Conservation (phyloP, 2,329 filamentous ascomycete species). For the Trichoderma polysporum region DNA sequence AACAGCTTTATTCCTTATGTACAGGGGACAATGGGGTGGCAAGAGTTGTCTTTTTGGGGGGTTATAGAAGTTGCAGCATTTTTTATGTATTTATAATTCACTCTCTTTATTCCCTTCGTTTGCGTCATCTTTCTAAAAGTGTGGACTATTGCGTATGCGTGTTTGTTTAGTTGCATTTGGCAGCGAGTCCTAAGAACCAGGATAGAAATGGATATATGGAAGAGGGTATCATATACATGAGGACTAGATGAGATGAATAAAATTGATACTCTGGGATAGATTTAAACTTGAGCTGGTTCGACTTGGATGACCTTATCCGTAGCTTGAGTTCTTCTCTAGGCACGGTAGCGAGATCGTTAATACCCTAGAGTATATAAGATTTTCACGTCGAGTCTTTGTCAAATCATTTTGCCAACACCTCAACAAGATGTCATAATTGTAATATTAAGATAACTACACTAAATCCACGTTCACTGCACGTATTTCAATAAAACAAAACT, state of each 20-base stretch:
- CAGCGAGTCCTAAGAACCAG: not conserved
- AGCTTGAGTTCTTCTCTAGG: not conserved
- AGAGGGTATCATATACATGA: not conserved
- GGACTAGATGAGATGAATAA: slow-evolving; percentile 11
- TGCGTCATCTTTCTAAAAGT: not conserved
- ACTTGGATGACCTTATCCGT: not conserved
- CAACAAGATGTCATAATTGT: not conserved
- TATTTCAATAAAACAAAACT: not conserved
- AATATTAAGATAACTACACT: not conserved
- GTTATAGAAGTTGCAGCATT: slow-evolving; percentile 11
- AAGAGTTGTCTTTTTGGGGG: not conserved
- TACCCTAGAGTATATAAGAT: not conserved
- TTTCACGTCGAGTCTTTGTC: not conserved
- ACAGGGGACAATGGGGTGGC: not conserved
- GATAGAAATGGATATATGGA: not conserved
- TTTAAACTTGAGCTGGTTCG: not conserved
- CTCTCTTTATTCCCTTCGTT: slow-evolving; percentile 4
- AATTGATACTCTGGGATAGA: not conserved
- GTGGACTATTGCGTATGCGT: not conserved
- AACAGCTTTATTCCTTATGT: not conserved
- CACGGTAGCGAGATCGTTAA: not conserved
- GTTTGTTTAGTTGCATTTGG: not conserved
- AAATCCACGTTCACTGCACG: not conserved
- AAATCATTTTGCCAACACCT: not conserved
- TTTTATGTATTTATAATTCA: slow-evolving; percentile 20